A percentile compares a stretch with the other conserved stretches of the same genome.
Conservation (phyloP, 805 yeast species). For the Clavispora fructus region DNA sequence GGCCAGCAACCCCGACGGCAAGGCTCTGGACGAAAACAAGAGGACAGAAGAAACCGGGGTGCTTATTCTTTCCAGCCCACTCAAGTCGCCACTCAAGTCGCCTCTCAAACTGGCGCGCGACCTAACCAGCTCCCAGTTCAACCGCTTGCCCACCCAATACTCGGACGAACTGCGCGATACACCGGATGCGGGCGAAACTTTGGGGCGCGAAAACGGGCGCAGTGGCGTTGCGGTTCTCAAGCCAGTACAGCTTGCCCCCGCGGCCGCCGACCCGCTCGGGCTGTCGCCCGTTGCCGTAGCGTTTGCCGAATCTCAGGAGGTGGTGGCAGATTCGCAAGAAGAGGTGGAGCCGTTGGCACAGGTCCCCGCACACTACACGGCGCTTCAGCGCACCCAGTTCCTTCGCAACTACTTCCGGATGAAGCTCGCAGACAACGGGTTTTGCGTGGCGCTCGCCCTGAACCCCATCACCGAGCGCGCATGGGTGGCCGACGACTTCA, state of each 20-base stretch:
- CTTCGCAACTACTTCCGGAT: constrained; percentile 20
- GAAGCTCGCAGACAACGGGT: constrained; percentile 16
- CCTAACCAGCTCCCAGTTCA: constrained; percentile 16
- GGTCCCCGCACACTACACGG: constrained; percentile 20
- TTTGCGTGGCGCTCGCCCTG: constrained; percentile 19
- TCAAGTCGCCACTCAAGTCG: constrained; percentile 3
- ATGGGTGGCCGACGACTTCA: constrained; percentile 36
- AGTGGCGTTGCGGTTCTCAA: neutral
- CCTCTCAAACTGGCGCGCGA: constrained; percentile 1
- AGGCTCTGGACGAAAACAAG: too few species aligned
- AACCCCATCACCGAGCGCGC: constrained; percentile 34
- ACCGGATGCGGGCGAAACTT: neutral
- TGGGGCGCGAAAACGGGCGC: neutral
- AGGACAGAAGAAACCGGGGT: neutral
- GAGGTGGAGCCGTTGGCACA: constrained; percentile 13
- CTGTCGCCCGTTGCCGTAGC: neutral
- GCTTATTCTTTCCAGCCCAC: constrained; percentile 12
- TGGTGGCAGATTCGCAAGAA: constrained; percentile 16
- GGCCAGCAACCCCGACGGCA: too few species aligned
- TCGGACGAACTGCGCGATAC: constrained; percentile 7
- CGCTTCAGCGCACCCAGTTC: constrained; percentile 29
- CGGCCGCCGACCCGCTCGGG: neutral
- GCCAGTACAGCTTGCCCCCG: neutral
- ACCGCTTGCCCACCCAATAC: constrained; percentile 17
- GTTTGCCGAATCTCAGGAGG: constrained; percentile 1